phyloP scores from a whole-genome alignment of 768 basidiomycete genomes.

The Boletales sp. region DNA sequence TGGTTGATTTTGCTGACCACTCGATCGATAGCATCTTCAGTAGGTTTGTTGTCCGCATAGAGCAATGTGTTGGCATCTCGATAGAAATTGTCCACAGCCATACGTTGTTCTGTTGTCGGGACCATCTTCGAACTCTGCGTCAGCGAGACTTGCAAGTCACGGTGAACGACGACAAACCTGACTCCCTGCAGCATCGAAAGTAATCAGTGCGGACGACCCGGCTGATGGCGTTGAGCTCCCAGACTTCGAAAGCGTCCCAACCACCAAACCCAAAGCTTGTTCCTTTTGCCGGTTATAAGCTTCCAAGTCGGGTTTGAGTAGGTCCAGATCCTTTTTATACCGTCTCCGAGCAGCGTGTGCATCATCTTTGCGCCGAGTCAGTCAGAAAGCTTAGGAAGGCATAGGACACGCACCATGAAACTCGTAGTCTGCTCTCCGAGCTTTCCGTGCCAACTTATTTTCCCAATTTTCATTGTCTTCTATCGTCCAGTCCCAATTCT shows the following conservation, averaged over 20 bases:
- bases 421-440: constrained; percentile 80
- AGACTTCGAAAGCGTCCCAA: constrained; percentile 57
- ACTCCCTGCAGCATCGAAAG: constrained; percentile 49
- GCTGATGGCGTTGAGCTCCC: constrained; percentile 29
- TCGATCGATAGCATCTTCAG: constrained; percentile 92
- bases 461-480: constrained; percentile 30
- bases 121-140: constrained; percentile 36
- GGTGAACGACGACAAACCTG: constrained; percentile 32
- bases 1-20: constrained; percentile 88
- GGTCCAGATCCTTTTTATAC: constrained; percentile 91
- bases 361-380: constrained; percentile 56
- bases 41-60: constrained; percentile 94
- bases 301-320: constrained; percentile 82
- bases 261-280: constrained; percentile 67
- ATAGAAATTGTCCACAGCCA: constrained; percentile 80
- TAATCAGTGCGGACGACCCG: constrained; percentile 38
- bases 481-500: constrained; percentile 75
- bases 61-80: constrained; percentile 89
- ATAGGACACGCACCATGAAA: constrained; percentile 70
- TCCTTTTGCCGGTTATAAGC: constrained; percentile 91
- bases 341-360: constrained; percentile 82
- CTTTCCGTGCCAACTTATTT: constrained; percentile 70
- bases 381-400: neutral
- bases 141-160: constrained; percentile 1
- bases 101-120: constrained; percentile 56